A percentile compares a stretch with the other conserved stretches of the same genome.
These are phyloP conservation scores for Pythium chondricola DNA, from an alignment of 352 stramenopile species.

Conservation along the genomic window DNA sequence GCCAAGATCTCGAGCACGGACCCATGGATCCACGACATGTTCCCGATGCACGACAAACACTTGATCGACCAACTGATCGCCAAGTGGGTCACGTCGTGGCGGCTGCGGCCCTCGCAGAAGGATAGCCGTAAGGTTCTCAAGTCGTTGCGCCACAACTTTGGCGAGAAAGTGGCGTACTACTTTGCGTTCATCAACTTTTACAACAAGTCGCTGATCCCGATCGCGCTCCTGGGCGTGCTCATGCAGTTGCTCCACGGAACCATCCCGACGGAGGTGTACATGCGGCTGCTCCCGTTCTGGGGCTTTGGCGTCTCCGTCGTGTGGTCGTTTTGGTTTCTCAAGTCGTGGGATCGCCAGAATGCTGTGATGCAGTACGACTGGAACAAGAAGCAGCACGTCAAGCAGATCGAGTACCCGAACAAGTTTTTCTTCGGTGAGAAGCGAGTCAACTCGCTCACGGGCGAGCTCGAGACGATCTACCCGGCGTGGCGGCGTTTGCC, in stretches of 20 bases:
- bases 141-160: conserved; percentile 72
- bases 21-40: conserved; percentile 76
- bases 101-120: conserved; percentile 27
- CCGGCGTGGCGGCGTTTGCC: conserved; percentile 58
- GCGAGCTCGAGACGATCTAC: conserved; percentile 62
- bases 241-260: conserved; percentile 45
- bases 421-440: conserved; percentile 65
- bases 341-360: conserved; percentile 79
- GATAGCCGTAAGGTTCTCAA: conserved; percentile 60
- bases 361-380: conserved; percentile 74
- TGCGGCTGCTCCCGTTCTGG: conserved; percentile 79
- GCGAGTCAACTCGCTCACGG: conserved; percentile 67
- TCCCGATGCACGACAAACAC: conserved; percentile 75
- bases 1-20: conserved; percentile 50
- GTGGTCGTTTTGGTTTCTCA: conserved; percentile 80
- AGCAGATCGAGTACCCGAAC: conserved; percentile 85
- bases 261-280: conserved; percentile 61
- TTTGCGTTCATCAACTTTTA: conserved; percentile 85
- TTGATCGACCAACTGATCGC: conserved; percentile 62
- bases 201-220: conserved; percentile 65
- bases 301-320: conserved; percentile 70
- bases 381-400: conserved; percentile 74
- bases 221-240: conserved; percentile 60
- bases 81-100: conserved; percentile 60
- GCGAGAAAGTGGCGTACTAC: conserved; percentile 85